Conservation (phyloP, 2,329 filamentous ascomycete species). For the Botrytis cinerea region DNA sequence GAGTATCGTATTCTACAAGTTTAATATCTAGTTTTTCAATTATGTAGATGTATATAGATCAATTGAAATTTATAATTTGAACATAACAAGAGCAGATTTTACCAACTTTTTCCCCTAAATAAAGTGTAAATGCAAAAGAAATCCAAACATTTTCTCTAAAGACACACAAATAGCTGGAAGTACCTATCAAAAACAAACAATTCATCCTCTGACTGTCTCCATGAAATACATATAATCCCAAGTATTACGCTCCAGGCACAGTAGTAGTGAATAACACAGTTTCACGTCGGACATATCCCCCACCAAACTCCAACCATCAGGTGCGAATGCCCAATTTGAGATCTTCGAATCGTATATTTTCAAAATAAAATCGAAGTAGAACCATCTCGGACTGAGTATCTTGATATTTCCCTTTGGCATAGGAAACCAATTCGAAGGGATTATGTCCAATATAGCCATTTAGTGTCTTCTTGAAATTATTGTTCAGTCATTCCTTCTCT, state of each 20-base stretch:
- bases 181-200: not conserved
- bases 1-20: not conserved
- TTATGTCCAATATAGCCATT: not conserved
- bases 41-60: not conserved
- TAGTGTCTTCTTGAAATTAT: not conserved
- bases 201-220: not conserved
- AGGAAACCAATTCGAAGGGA: rapidly evolving
- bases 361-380: not conserved
- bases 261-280: not conserved
- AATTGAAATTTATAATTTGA: not conserved
- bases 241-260: not conserved
- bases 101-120: not conserved
- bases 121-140: not conserved
- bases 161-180: not conserved
- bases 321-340: not conserved
- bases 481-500: not conserved
- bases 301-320: not conserved
- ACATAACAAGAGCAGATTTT: not conserved
- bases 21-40: not conserved
- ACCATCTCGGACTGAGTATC: not conserved
- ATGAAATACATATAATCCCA: not conserved
- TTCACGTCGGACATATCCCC: not conserved
- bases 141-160: not conserved
- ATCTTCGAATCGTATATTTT: not conserved
- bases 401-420: not conserved